Evolutionary conservation across 2,329 filamentous ascomycete genomes (phyloP), one percentile per base, ranked within the genome.

Genomic region (Zymoseptoria ardabiliae): DNA sequence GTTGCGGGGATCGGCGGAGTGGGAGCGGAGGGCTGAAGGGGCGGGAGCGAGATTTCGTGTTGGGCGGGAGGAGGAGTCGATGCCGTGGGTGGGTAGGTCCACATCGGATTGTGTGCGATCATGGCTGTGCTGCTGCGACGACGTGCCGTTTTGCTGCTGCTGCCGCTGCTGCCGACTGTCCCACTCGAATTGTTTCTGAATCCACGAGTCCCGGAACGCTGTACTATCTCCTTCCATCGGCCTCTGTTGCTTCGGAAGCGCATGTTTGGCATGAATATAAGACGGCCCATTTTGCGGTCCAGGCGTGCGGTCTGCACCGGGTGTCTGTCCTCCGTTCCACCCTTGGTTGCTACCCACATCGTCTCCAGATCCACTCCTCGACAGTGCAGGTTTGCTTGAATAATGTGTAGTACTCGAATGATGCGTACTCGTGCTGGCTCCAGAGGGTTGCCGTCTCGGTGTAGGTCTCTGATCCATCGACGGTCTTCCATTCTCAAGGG

Each of bases 251-350:
- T 93, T 84, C 0, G 94, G 93, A 28, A 97, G 79, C 1, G 84
- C 79, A 56, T 91, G 96, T 61, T 89, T 95, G 7, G 91, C 87
- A 72, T 97, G 94, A 17, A 90, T 89, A 71, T 96, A 96, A 0
- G 91, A 90, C 0, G 88, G 81, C 2, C 85, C 1, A 58, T 56
- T 62, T 10, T 62, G 58, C 9, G 54, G 62, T 13, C 56, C 63
- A 3, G 61, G 61, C 7, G 62, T 63, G 52, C 25, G 10, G 13
- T 35, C 9, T 53, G 57, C 19, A 28, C 51, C 59, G 13, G 62
- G 62, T 22, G 57, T 66, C 17, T 55, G 57, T 50, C 57, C 55
- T 48, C 60, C 58, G 1, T 41, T 54, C 50, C 58, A 50, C 30
- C 52, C 41, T 5, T 35, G 21, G 19, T 30, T 53, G 4, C 45